These are phyloP conservation scores for Clonostachys sp. DNA, from an alignment of 2,329 filamentous ascomycete species.

Conservation along the genomic window DNA sequence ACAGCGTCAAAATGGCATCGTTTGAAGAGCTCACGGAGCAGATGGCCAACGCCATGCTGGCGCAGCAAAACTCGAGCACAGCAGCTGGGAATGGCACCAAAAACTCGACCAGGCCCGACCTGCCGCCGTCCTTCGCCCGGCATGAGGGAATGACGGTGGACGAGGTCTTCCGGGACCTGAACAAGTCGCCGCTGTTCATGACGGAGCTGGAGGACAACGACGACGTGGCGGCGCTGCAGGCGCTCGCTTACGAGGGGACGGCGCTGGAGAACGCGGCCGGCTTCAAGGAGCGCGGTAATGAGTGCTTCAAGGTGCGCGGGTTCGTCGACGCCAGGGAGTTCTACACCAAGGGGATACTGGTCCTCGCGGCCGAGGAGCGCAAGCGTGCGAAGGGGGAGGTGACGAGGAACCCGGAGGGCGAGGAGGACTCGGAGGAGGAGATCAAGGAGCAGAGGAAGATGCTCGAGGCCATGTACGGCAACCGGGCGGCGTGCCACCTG, in stretches of 20 bases:
- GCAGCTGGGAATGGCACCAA: constrained; percentile 4
- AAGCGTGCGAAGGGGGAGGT: constrained; percentile 38
- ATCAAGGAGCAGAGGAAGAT: constrained; percentile 55
- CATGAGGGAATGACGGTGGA: constrained; percentile 42
- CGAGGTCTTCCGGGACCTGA: constrained; percentile 52
- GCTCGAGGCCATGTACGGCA: constrained; percentile 75
- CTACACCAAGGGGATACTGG: constrained; percentile 79
- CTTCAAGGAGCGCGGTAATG: constrained; percentile 91
- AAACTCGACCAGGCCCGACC: constrained; percentile 29
- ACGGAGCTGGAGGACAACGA: constrained; percentile 84
- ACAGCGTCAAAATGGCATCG: background rate
- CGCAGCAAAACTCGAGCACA: background rate
- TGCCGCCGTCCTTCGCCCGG: constrained; percentile 38
- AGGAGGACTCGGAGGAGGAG: constrained; percentile 44
- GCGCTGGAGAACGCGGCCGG: constrained; percentile 75
- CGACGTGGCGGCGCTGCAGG: constrained; percentile 80
- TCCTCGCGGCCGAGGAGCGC: constrained; percentile 61
- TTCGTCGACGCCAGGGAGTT: constrained; percentile 87
- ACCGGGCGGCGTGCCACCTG: constrained; percentile 86
- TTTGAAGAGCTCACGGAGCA: constrained; percentile 37
- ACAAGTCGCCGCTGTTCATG: constrained; percentile 85
- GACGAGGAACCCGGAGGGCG: constrained; percentile 20
- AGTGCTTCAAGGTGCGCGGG: constrained; percentile 68
- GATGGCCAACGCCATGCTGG: constrained; percentile 25
- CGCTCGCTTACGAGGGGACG: constrained; percentile 89